phyloP scores from a whole-genome alignment of 1,139 yeast genomes.

The Scheffersomyces lignicola region DNA sequence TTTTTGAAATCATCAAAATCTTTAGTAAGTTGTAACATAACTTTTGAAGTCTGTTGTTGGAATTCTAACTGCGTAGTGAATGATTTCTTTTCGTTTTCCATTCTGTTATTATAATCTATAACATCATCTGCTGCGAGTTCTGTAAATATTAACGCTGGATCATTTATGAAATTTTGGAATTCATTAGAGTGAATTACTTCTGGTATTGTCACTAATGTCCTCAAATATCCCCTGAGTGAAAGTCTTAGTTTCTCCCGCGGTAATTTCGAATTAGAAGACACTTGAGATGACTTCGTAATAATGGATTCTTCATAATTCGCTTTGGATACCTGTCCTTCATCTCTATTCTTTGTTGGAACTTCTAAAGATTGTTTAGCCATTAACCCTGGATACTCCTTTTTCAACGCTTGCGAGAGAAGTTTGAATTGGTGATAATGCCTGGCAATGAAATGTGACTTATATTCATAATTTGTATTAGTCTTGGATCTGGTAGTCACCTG shows the following conservation, averaged over 20 bases:
- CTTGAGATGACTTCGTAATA: not conserved
- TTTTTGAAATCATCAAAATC: constrained; percentile 58
- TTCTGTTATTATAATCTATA: constrained; percentile 56
- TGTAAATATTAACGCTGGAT: constrained; percentile 27
- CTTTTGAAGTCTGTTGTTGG: constrained; percentile 60
- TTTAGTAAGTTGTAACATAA: constrained; percentile 42
- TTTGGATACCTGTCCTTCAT: constrained; percentile 21
- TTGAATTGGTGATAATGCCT: constrained; percentile 70
- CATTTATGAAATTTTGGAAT: constrained; percentile 53
- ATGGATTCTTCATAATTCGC: constrained; percentile 6
- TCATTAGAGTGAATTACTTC: constrained; percentile 55
- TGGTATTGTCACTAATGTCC: constrained; percentile 49
- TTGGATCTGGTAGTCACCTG: constrained; percentile 32
- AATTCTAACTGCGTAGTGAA: constrained; percentile 69
- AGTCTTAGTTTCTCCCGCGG: constrained; percentile 67
- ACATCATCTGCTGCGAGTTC: constrained; percentile 38
- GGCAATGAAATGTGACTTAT: constrained; percentile 46
- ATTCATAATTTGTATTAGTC: constrained; percentile 11
- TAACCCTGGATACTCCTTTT: constrained; percentile 66
- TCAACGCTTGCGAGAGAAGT: constrained; percentile 50
- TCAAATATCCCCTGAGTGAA: constrained; percentile 71
- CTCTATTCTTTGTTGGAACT: constrained; percentile 57
- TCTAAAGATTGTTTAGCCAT: constrained; percentile 47
- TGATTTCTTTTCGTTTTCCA: constrained; percentile 59
- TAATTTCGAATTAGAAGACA: constrained; percentile 10